Evolutionary conservation across 345 rosid species (phyloP).

Genomic region (Gossypium rotundifolium): DNA sequence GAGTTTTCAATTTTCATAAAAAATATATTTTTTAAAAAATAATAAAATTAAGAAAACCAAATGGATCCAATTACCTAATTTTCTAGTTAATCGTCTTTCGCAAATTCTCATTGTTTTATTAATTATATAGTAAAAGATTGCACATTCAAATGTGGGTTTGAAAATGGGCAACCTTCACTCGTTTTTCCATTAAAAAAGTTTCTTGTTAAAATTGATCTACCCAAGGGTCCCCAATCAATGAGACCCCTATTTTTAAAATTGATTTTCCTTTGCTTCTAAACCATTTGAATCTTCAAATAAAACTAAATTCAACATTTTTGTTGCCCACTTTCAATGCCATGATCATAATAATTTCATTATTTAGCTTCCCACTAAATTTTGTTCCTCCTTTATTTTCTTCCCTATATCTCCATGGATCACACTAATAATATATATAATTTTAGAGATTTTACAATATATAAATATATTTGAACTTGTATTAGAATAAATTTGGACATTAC

Average conservation of each 20-base stretch:
- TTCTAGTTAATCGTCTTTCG: no score
- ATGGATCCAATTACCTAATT: no score
- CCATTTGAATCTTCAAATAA: background rate
- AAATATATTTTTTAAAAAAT: no score
- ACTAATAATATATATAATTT: background rate
- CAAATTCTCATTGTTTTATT: no score
- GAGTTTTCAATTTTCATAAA: no score
- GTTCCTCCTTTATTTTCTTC: background rate
- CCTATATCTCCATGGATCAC: background rate
- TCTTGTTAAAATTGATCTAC: no score
- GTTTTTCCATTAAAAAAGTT: background rate
- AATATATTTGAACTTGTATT: no score
- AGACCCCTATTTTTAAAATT: background rate
- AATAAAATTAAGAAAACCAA: no score
- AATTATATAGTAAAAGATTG: no score
- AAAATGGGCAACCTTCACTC: background rate
- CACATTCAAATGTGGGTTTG: no score
- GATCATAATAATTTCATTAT: slow-evolving; percentile 2
- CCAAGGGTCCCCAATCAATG: background rate
- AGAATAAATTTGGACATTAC: no score
- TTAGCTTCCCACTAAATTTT: background rate
- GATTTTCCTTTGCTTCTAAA: background rate
- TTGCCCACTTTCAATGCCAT: background rate
- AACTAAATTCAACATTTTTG: background rate
- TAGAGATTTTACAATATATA: no score